Conservation (phyloP, 495 filamentous ascomycete species). For the Penicillium crystallinum region DNA sequence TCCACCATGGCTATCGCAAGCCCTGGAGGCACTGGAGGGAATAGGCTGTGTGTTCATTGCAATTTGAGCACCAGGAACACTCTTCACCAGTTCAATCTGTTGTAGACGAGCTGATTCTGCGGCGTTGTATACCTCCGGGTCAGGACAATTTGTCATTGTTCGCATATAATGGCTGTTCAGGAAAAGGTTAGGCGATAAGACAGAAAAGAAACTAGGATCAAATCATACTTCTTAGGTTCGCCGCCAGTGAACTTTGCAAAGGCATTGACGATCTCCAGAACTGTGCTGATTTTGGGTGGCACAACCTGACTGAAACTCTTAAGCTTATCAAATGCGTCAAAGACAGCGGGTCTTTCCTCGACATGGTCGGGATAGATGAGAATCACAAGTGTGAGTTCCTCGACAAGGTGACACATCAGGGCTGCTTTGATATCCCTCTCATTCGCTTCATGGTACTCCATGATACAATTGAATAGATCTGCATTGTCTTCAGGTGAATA, state of each 20-base stretch:
- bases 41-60: constrained; percentile 14
- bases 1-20: neutral
- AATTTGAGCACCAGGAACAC: constrained; percentile 5
- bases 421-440: too few relatives aligned
- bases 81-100: constrained; percentile 2
- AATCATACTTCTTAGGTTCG: constrained; percentile 5
- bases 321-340: too few relatives aligned
- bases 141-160: constrained; percentile 11
- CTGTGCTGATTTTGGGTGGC: neutral
- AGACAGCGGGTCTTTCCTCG: too few relatives aligned
- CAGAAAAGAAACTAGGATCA: neutral
- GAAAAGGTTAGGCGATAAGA: neutral
- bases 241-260: neutral
- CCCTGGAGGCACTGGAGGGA: constrained; percentile 3
- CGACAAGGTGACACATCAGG: too few relatives aligned
- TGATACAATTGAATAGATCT: too few relatives aligned
- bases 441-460: too few relatives aligned
- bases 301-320: neutral
- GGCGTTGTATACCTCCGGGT: constrained; percentile 13
- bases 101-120: constrained; percentile 8
- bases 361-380: too few relatives aligned
- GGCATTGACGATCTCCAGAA: neutral
- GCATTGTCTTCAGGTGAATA: too few relatives aligned
- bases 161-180: constrained; percentile 15
- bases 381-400: too few relatives aligned